A percentile compares a stretch with the other conserved stretches of the same genome.
phyloP scores from a whole-genome alignment of 176 grass and related monocot species.

The Aegilops sharonensis region DNA sequence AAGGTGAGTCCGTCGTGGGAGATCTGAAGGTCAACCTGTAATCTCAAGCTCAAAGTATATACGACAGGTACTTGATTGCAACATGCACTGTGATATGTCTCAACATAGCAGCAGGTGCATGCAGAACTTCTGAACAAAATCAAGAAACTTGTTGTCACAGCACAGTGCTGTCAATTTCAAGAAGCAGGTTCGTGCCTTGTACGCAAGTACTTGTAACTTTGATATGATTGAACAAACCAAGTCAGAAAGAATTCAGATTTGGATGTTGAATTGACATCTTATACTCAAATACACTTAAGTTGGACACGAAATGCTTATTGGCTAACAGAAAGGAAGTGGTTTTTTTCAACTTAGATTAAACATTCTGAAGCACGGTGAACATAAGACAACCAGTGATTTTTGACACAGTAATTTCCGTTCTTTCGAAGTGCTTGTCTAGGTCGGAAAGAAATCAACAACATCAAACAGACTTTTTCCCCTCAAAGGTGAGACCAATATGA shows the following conservation, averaged over 20 bases:
- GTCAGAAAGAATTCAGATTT: not conserved
- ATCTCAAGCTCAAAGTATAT: not conserved
- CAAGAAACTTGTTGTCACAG: not conserved
- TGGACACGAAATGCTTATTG: not conserved
- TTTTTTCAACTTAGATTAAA: too few species aligned
- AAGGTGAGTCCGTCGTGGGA: slow-evolving; percentile 4
- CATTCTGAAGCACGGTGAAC: not conserved
- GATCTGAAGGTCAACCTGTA: not conserved
- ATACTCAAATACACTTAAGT: not conserved
- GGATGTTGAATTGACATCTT: not conserved
- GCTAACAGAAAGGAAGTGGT: not conserved
- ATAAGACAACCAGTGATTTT: slow-evolving; percentile 10
- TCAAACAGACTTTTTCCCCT: not conserved
- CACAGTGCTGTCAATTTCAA: not conserved
- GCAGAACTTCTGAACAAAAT: not conserved
- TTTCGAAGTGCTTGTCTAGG: slow-evolving; percentile 11
- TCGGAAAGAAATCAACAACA: slow-evolving; percentile 11
- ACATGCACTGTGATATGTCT: not conserved
- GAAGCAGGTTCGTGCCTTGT: not conserved
- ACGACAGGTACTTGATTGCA: not conserved
- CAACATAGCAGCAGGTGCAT: not conserved
- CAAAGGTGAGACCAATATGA: not conserved
- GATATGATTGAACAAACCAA: not conserved
- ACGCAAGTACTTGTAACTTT: not conserved
- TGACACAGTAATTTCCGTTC: not conserved